phyloP scores from a whole-genome alignment of 108 stramenopile species.

The Fragilaria crotonensis region DNA sequence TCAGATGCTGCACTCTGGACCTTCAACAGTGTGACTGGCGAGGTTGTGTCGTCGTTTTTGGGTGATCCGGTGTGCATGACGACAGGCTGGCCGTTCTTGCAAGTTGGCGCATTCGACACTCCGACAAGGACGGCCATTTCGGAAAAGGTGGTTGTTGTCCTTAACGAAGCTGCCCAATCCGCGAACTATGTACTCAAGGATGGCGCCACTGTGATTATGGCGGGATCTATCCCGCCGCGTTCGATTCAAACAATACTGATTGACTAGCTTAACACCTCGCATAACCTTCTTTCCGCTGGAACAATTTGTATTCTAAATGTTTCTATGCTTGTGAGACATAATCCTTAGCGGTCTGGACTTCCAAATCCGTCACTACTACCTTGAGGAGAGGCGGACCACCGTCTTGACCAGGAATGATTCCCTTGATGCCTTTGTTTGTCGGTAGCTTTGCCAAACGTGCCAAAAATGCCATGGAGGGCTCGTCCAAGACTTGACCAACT shows the following conservation, averaged over 20 bases:
- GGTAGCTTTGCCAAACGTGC: conserved; percentile 57
- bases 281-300: no score
- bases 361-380: conserved; percentile 13
- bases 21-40: conserved; percentile 34
- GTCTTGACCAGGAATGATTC: conserved; percentile 48
- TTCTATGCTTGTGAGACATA: no score
- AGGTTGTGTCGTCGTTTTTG: conserved; percentile 45
- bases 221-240: conserved; percentile 69
- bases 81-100: conserved; percentile 87
- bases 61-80: conserved; percentile 73
- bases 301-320: no score
- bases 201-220: conserved; percentile 35
- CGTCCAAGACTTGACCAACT: conserved; percentile 73
- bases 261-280: conserved; percentile 16
- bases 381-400: conserved; percentile 45
- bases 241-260: conserved; percentile 70
- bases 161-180: conserved; percentile 65
- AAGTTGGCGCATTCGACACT: conserved; percentile 74
- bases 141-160: conserved; percentile 45
- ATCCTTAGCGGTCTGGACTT: conserved; percentile 9
- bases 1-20: conserved; percentile 39
- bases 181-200: conserved; percentile 75
- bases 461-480: conserved; percentile 53
- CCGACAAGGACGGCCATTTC: conserved; percentile 40
- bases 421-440: conserved; percentile 55